Evolutionary conservation across 305 asterid species (phyloP).

Genomic region (Fraxinus sp.): DNA sequence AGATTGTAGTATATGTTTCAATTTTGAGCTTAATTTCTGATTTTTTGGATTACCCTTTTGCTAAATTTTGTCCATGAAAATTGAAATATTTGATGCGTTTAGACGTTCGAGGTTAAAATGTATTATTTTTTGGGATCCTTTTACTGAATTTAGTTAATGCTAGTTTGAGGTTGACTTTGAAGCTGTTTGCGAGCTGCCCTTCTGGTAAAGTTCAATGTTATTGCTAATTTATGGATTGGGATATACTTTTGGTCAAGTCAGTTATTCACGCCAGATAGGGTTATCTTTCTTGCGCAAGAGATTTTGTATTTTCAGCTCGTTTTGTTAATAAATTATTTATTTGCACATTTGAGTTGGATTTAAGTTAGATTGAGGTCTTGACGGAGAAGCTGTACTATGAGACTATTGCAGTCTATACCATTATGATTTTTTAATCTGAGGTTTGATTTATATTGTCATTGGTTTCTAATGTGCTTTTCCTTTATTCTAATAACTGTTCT

Average conservation of each 20-base stretch:
- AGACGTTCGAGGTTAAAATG: background rate
- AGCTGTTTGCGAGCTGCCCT: background rate
- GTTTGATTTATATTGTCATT: background rate
- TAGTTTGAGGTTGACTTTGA: constrained; percentile 14
- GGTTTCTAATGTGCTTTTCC: background rate
- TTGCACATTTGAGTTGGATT: constrained; percentile 15
- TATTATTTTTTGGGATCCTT: background rate
- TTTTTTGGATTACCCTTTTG: background rate
- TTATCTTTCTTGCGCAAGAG: constrained; percentile 1
- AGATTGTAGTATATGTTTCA: background rate
- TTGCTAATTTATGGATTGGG: constrained; percentile 10
- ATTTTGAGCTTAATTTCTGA: constrained; percentile 17
- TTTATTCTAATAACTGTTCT: background rate
- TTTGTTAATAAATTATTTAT: constrained; percentile 2
- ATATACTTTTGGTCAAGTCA: background rate
- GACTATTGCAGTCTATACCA: background rate
- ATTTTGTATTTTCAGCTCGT: constrained; percentile 7
- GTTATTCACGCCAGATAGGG: background rate
- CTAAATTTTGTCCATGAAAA: constrained; percentile 5
- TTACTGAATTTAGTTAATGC: background rate
- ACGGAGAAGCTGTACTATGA: background rate
- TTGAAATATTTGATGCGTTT: constrained; percentile 9
- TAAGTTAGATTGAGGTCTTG: background rate
- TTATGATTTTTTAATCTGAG: background rate
- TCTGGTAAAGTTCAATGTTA: constrained; percentile 10